Evolutionary conservation across 306 rosid species (phyloP), one percentile per base, ranked within the genome.

Genomic region (Corylus avellana): DNA sequence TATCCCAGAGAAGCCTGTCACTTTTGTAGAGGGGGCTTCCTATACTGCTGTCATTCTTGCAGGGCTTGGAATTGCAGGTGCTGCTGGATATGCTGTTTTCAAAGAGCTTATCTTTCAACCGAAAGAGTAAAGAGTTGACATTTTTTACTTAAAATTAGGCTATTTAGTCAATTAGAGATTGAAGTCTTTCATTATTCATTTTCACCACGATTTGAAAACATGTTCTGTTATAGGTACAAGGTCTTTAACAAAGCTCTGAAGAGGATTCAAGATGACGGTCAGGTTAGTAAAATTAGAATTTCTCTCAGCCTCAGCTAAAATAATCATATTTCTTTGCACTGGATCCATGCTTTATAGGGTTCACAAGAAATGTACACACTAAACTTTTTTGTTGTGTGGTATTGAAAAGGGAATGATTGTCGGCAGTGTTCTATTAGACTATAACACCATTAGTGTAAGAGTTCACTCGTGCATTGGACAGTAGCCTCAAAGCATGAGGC

Each of bases 101-200:
- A 93, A 90, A 77, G 99, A 93, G 85, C 99, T 96, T 79, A 90
- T 96, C 67, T 91, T 93, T 84, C 89, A 93, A 85, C 99, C 98
- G 1, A 96, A 90, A 84, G 99, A 96, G 99, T 96, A 91, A 85
- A 18, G 70, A 77, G 59, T 82, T 79, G 61, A 32, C 35, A 32
- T 32, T 32, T 96, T 84, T 93, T 49, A 22, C 42, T 68, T 74
- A 54, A 67, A 47, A 57, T 50, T 75, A 69, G 73, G 2, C 69
- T 37, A 12, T 77, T 12, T 64, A 69, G 68, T 25, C 39, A 18
- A 16, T 70, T 59, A 8, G 42, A 22, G 20, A 22, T 49, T 82
- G 70, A 57, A 70, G 22, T 54, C 14, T 39, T 74, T 50, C 66
- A 37, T 76, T 64, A 22, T 73, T 58, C 53, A 35, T 2, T 81